phyloP scores from a whole-genome alignment of 352 stramenopile species.

The Phytophthora uliginosa region DNA sequence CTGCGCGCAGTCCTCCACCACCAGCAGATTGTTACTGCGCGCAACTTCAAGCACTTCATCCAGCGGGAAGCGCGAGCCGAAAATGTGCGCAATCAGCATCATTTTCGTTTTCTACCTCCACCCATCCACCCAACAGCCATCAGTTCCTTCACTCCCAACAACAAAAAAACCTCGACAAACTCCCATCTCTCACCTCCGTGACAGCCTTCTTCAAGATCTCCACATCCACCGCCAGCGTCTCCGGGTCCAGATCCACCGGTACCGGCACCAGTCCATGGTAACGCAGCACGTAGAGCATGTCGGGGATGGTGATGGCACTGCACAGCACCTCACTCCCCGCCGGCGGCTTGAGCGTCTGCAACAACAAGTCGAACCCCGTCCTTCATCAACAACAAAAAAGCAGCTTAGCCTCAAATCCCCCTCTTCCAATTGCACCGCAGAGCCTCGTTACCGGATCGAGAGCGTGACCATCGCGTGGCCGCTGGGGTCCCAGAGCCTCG shows the following conservation, averaged over 20 bases:
- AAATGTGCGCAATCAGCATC: conserved; percentile 86
- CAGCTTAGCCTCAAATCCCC: neutral
- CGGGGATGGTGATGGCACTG: conserved; percentile 87
- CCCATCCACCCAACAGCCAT: neutral
- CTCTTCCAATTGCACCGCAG: neutral
- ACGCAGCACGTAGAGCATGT: conserved; percentile 86
- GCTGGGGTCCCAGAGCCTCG: conserved; percentile 62
- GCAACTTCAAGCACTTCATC: conserved; percentile 65
- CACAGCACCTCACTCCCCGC: conserved; percentile 77
- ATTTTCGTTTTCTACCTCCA: conserved; percentile 63
- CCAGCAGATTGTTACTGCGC: conserved; percentile 55
- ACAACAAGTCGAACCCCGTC: conserved; percentile 84
- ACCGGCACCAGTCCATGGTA: conserved; percentile 84
- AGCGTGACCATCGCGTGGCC: conserved; percentile 75
- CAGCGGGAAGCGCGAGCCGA: conserved; percentile 74
- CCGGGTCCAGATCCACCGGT: conserved; percentile 71
- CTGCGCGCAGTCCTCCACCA: conserved; percentile 88
- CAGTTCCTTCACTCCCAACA: neutral
- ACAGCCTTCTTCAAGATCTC: conserved; percentile 53
- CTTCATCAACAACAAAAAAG: conserved; percentile 34
- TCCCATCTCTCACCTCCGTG: conserved; percentile 42
- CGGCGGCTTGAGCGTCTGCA: conserved; percentile 82
- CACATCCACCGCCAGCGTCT: conserved; percentile 72
- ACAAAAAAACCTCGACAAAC: neutral
- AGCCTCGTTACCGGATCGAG: conserved; percentile 63